Evolutionary conservation across 768 basidiomycete genomes (phyloP), one percentile per base, ranked within the genome.

Genomic region (Rhodotorula kratochvilovae): DNA sequence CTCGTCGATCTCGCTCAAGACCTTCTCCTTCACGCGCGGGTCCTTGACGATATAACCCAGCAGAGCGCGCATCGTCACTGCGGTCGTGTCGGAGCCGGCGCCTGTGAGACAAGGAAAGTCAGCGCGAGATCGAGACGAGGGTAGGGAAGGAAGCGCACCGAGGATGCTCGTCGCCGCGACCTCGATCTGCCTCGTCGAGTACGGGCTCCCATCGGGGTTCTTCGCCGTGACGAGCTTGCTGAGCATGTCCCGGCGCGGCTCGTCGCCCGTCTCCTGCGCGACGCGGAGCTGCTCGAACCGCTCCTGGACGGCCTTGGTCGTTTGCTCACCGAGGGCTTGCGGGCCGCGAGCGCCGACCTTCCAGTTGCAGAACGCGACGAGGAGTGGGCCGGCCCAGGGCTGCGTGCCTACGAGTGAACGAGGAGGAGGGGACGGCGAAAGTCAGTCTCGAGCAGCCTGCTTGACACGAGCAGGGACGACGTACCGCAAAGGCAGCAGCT

Each of bases 71-170:
- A 61, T 45, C 8, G 60, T 61, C 25, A 61, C 29, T 2, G 60
- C 60, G 17, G 60, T 61, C 29, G 60, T 61, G 60, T 61, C 60
- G 29, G 60, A 61, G 7, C 60, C 60, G 29, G 60, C 60, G 13
- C 45, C 45, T 46, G 45, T 17, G 42, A 10, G 42, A 46, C 17
- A 46, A 16, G 16, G 17, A 16, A 16, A 5, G 45, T 46, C 21
- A 46, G 45, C 4, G 15, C 4, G 45, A 16, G 17, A 4, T 23
- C 16, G 15, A n/a, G n/a, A 4, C 5, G 45, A 46, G 16, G 21
- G 45, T 5, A 46, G 45, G 17, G 21, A 16, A 46, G 5, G 19
- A 46, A 19, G 19, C 45, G 45, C 4, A 46, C 45, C 60, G 45
- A 61, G 43, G 19, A 61, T 58, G 25, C 57, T 58, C 5, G 36